Evolutionary conservation across 1,284 basidiomycete species (phyloP).

Genomic region (Dichomitus squalens): DNA sequence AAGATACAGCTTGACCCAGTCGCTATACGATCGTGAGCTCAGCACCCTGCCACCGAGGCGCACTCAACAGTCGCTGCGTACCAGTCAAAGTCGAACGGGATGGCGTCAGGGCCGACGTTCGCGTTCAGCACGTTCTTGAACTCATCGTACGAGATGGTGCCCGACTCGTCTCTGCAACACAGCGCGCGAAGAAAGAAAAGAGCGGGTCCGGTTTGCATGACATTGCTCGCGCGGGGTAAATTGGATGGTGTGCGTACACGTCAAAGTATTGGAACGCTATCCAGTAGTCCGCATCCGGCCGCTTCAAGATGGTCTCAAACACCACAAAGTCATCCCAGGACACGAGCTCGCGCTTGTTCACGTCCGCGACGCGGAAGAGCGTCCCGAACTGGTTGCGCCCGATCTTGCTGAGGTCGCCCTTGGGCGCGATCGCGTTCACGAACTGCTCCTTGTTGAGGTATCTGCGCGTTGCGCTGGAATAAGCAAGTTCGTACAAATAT

Average conservation of each 20-base stretch:
- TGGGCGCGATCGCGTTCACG: slow-evolving; percentile 90
- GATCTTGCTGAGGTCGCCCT: slow-evolving; percentile 82
- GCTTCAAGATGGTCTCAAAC: slow-evolving; percentile 88
- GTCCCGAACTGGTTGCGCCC: slow-evolving; percentile 84
- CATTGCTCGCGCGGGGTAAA: not conserved
- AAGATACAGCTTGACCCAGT: slow-evolving; percentile 94
- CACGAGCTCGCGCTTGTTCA: slow-evolving; percentile 73
- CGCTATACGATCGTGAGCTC: slow-evolving; percentile 44
- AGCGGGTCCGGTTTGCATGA: slow-evolving; percentile 9
- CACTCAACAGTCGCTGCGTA: slow-evolving; percentile 38
- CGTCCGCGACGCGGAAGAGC: slow-evolving; percentile 90
- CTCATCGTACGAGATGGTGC: slow-evolving; percentile 88
- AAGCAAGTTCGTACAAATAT: not conserved
- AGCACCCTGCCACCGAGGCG: not conserved
- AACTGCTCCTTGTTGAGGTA: slow-evolving; percentile 85
- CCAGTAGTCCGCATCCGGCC: slow-evolving; percentile 93
- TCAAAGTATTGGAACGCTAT: slow-evolving; percentile 97
- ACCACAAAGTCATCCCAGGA: slow-evolving; percentile 95
- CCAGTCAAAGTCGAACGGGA: slow-evolving; percentile 96
- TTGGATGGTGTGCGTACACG: slow-evolving; percentile 56
- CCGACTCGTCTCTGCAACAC: slow-evolving; percentile 74
- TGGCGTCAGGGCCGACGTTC: slow-evolving; percentile 78
- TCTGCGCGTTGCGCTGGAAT: slow-evolving; percentile 39
- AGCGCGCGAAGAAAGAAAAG: not conserved
- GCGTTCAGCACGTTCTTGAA: slow-evolving; percentile 90